Evolutionary conservation across 2,329 filamentous ascomycete genomes (phyloP).

Genomic region (Coniochaeta prunicola): DNA sequence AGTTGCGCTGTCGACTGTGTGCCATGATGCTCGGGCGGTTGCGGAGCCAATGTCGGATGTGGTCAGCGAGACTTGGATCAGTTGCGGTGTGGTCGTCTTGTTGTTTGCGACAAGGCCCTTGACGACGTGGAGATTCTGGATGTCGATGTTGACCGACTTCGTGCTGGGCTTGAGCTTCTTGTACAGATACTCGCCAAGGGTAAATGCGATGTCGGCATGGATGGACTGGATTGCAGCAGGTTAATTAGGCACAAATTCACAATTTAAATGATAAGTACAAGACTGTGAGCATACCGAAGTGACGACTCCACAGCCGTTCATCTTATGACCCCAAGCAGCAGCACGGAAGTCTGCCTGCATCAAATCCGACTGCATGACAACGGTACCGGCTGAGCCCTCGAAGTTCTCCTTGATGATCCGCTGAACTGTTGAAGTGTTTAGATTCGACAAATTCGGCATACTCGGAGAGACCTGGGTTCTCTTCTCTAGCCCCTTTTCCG

Average conservation of each 20-base stretch:
- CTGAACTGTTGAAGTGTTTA: conserved; percentile 26
- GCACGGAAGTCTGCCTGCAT: conserved; percentile 27
- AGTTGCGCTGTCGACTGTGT: conserved; percentile 24
- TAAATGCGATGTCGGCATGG: conserved; percentile 59
- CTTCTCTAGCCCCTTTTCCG: conserved; percentile 15
- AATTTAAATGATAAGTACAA: not conserved
- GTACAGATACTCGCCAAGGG: conserved; percentile 52
- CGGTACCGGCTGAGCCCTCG: conserved; percentile 12
- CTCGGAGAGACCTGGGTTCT: not conserved
- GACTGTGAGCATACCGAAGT: conserved; percentile 31
- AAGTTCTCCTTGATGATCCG: conserved; percentile 26
- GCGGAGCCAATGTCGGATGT: conserved; percentile 36
- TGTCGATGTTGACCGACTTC: conserved; percentile 28
- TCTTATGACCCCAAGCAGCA: conserved; percentile 32
- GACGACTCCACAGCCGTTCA: conserved; percentile 33
- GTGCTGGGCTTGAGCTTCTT: conserved; percentile 39
- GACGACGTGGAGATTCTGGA: conserved; percentile 28
- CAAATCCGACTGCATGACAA: conserved; percentile 31
- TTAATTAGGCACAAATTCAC: too few relatives aligned
- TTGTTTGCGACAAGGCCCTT: conserved; percentile 22
- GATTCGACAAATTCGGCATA: not conserved
- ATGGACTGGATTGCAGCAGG: conserved; percentile 26
- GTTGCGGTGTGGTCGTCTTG: conserved; percentile 19
- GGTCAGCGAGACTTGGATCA: conserved; percentile 20
- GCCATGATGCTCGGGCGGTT: conserved; percentile 34